Evolutionary conservation across 495 filamentous ascomycete species (phyloP), one percentile per base, ranked within the genome.

Genomic region (Penicillium argentinense): DNA sequence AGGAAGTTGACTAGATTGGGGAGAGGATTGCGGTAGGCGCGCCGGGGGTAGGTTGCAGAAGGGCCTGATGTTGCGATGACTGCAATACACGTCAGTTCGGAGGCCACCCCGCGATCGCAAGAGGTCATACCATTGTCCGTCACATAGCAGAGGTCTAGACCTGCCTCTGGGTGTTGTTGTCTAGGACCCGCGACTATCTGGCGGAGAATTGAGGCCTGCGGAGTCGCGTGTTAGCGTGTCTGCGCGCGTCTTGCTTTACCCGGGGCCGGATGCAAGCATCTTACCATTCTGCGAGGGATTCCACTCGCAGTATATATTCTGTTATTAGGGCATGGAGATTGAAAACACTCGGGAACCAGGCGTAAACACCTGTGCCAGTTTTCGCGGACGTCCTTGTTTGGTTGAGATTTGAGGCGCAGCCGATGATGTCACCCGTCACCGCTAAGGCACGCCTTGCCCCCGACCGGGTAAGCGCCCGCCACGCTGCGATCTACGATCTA

Each of bases 61-160:
- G 95, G 93, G 42, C 92, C 91, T 7, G 93, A 97, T 9, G 83
- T 87, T 49, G 81, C 83, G 50, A 87, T 83, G 29, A 87, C 81
- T 80, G 42, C n/a, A 8, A 27, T 16, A 27, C 12, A 21, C 3
- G 21, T 16, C 27, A 27, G 27, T 33, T 12, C 9, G 45, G 4
- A 30, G 17, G 9, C 1, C 9, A 33, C 19, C 14, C 6, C 40
- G 9, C 39, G 42, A 2, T 19, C 39, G 30, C 17, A 32, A 22
- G 39, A 14, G 19, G 32, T 26, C 47, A 44, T 56, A 82, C 85
- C 84, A 42, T 84, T 85, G 53, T 89, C 80, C 1, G 89, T 90
- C 9, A 97, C 91, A 67, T 98, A 98, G 74, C 92, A 98, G 30
- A 98, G 82, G 70, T 98, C 93, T 7, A 98, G 75, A 9, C 86